Conservation (phyloP, 805 yeast species). For the Candida tammaniensis region DNA sequence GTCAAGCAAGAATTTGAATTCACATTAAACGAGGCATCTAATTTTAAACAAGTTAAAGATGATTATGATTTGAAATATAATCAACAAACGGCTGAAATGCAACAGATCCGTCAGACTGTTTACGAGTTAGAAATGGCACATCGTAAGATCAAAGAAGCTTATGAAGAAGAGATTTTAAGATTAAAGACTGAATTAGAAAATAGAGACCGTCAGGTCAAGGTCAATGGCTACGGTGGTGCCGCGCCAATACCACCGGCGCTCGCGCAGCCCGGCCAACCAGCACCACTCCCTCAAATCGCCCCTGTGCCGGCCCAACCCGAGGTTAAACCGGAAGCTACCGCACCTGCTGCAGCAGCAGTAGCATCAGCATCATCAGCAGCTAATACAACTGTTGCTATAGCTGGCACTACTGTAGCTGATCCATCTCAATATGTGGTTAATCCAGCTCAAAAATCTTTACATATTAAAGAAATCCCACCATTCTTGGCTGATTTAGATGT, state of each 20-base stretch:
- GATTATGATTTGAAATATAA: slow-evolving; percentile 86
- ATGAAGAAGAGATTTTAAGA: slow-evolving; percentile 87
- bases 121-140: slow-evolving; percentile 93
- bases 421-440: slow-evolving; percentile 41
- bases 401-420: slow-evolving; percentile 28
- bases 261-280: slow-evolving; percentile 8
- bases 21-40: slow-evolving; percentile 80
- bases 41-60: slow-evolving; percentile 84
- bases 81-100: slow-evolving; percentile 91
- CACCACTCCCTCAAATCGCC: slow-evolving; percentile 5
- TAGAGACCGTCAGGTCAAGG: slow-evolving; percentile 56
- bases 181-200: slow-evolving; percentile 83
- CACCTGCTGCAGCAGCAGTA: slow-evolving; percentile 7
- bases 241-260: slow-evolving; percentile 21
- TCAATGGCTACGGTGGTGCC: slow-evolving; percentile 16
- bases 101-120: slow-evolving; percentile 89
- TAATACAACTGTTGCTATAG: slow-evolving; percentile 8
- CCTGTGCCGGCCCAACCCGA: slow-evolving; percentile 5
- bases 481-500: slow-evolving; percentile 79
- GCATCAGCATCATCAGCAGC: slow-evolving; percentile 6
- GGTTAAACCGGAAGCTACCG: slow-evolving; percentile 5
- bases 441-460: slow-evolving; percentile 47
- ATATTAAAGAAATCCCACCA: slow-evolving; percentile 77
- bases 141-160: slow-evolving; percentile 90
- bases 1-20: slow-evolving; percentile 88